Evolutionary conservation across 208 protist genomes (phyloP), one percentile per base, ranked within the genome.

Genomic region (Willaertia magna): DNA sequence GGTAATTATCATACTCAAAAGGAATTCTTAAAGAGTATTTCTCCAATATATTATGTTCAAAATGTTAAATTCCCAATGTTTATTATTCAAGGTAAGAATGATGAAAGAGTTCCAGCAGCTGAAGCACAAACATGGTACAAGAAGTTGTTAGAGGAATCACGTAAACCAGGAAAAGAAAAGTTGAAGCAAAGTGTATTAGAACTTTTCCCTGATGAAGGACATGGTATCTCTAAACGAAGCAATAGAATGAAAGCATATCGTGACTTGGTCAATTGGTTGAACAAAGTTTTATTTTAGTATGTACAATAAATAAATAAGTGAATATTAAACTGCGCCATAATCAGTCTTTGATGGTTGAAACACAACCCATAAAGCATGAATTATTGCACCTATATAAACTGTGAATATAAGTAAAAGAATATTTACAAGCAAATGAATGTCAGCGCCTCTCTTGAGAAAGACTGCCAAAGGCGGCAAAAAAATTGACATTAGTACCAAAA

Each of bases 21-120:
- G 26, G 42, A 78, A 0, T 47, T 78, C 40, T n/a, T 78, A 1
- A 42, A 78, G 40, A 46, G 42, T n/a, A 78, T 78, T 44, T 78
- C 74, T 12, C 74, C 74, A 18, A n/a, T 78, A 11, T 44, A 12
- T 44, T 47, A 78, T n/a, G 30, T 46, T 16, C 34, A 78, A 14
- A 78, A 46, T 47, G 42, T 78, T 22, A 44, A 39, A 22, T 12
- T 16, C 18, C 74, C 74, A 78, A 46, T 78, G 74, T 78, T 78
- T 11, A 46, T 78, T 39, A 78, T 78, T 78, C 74, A 78, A 46
- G 74, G 74, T 44, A 78, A 78, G 42, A 78, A 78, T 46, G 74
- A 78, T 39, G 74, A 78, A 46, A 78, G 74, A 78, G 74, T 78
- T 16, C 74, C 74, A 44, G 74, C 42, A 26, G 42, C 20, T 12